These are phyloP conservation scores for Cladosporium cucumerinum DNA, from an alignment of 2,329 filamentous ascomycete genomes.

Conservation along the genomic window DNA sequence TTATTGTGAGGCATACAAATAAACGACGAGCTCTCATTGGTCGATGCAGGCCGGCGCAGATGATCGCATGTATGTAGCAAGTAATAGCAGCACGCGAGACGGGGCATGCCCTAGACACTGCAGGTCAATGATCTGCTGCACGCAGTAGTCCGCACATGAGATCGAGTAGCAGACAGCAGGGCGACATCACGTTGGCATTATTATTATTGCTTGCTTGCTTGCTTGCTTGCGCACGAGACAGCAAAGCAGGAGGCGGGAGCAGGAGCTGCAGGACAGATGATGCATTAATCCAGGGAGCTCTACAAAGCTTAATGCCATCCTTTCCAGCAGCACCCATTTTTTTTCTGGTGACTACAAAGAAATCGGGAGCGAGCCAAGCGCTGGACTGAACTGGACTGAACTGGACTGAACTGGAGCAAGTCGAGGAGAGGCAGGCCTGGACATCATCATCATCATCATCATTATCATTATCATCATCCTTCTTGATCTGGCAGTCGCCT, in stretches of 20 bases:
- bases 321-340: not conserved
- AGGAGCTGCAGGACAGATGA: not conserved
- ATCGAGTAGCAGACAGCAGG: not conserved
- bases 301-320: constrained; percentile 1
- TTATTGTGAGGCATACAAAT: not conserved
- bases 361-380: constrained; percentile 4
- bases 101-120: not conserved
- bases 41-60: not conserved
- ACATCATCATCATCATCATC: not conserved
- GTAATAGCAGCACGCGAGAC: not conserved
- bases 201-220: no score
- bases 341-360: not conserved
- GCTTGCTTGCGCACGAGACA: constrained; percentile 4
- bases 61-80: not conserved
- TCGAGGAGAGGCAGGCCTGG: not conserved
- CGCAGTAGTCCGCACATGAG: not conserved
- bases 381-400: not conserved
- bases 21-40: not conserved
- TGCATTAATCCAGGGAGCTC: not conserved
- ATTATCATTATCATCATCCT: no score
- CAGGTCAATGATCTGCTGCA: not conserved
- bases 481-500: not conserved
- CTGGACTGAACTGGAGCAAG: not conserved
- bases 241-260: constrained; percentile 5
- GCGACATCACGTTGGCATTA: not conserved